These are phyloP conservation scores for Suillus placidus DNA, from an alignment of 768 basidiomycete genomes.

Conservation along the genomic window DNA sequence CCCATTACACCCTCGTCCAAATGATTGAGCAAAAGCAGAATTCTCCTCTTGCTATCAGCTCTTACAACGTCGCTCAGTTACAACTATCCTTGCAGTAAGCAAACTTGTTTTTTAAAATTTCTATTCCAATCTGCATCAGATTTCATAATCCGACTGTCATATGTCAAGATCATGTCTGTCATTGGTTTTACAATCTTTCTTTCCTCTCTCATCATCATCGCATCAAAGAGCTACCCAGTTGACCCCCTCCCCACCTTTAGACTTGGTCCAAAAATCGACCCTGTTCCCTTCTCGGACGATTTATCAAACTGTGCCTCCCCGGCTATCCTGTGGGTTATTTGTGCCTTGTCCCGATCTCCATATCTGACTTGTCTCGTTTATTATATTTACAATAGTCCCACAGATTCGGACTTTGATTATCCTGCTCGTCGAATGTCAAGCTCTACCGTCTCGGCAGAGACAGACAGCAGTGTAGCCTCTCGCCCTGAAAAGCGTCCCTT, in stretches of 20 bases:
- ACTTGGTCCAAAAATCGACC: slow-evolving; percentile 45
- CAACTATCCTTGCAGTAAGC: slow-evolving; percentile 59
- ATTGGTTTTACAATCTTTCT: slow-evolving; percentile 16
- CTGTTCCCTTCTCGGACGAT: slow-evolving; percentile 45
- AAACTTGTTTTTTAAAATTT: not conserved
- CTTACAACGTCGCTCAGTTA: slow-evolving; percentile 66
- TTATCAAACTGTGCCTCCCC: slow-evolving; percentile 51
- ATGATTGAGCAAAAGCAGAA: slow-evolving; percentile 62
- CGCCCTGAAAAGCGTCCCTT: slow-evolving; percentile 61
- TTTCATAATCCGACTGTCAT: slow-evolving; percentile 29
- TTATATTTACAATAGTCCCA: slow-evolving; percentile 33
- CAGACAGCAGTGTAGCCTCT: slow-evolving; percentile 61
- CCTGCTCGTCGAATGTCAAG: slow-evolving; percentile 72
- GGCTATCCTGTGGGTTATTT: slow-evolving; percentile 46
- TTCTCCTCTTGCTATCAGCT: slow-evolving; percentile 46
- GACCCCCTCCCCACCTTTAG: slow-evolving; percentile 21
- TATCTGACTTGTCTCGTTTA: slow-evolving; percentile 16
- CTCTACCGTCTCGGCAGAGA: slow-evolving; percentile 69
- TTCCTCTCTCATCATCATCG: slow-evolving; percentile 13
- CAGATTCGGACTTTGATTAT: slow-evolving; percentile 57
- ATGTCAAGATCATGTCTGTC: slow-evolving; percentile 35
- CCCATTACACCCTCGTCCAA: slow-evolving; percentile 17
- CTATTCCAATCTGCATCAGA: not conserved
- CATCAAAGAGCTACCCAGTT: not conserved
- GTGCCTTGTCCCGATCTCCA: slow-evolving; percentile 19